Evolutionary conservation across 1,284 basidiomycete species (phyloP), one percentile per base, ranked within the genome.

Genomic region (Cronartium quercuum): DNA sequence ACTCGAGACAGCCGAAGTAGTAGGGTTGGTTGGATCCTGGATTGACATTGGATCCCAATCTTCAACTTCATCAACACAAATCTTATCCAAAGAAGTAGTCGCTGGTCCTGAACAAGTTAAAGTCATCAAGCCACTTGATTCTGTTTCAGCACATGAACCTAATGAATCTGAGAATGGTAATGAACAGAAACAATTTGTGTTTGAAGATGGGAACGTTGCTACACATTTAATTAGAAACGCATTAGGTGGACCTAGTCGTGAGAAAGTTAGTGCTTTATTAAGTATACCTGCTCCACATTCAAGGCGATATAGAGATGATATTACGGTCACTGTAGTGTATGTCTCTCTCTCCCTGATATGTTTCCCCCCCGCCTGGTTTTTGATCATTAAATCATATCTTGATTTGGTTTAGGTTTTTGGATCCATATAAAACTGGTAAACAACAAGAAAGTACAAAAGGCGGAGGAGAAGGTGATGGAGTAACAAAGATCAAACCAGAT

Each of bases 201-300:
- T 92, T 80, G 87, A 87, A 76, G 94, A 98, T 81, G 87, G 88
- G 41, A 94, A 97, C 80, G 84, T 93, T 69, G 88, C 91, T 68
- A 90, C 92, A 18, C 96, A 98, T 83, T 84, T 98, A 44, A 93
- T 98, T 77, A 86, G 95, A 77, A 98, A 98, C 80, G 92, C 93
- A 13, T 88, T 98, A 76, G 94, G 91, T 37, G 94, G 94, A 21
- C 92, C 88, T 0, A 88, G 96, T 80, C 85, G 87, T 76, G 83
- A 83, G 75, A 83, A 84, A 68, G 85, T 96, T 71, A 86, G 88
- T 29, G 87, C 87, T 80, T 80, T 91, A 77, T 83, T 98, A 79
- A 94, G 92, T 80, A 91, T 98, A 75, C 91, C 92, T 29, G 86
- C 91, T 5, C 91, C 92, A 40, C 83, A 88, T 77, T 88, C 89